Conservation (phyloP, 2,329 filamentous ascomycete species). For the Lachnellula hyalina region DNA sequence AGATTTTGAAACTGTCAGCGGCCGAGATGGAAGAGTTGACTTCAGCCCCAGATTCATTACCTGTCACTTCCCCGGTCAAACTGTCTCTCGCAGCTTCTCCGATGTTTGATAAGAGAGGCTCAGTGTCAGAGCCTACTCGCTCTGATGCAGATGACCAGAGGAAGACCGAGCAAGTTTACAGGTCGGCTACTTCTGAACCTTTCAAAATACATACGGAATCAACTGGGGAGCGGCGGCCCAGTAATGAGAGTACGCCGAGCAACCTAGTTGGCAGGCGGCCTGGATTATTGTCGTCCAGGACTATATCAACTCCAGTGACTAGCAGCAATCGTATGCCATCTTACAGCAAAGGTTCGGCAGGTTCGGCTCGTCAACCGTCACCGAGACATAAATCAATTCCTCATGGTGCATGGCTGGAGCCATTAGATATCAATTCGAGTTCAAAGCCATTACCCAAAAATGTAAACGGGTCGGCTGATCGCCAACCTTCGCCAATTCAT, state of each 20-base stretch:
- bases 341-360: constrained; percentile 19
- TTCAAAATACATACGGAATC: constrained; percentile 6
- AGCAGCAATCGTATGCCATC: constrained; percentile 17
- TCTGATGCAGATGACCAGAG: constrained; percentile 14
- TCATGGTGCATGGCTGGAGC: constrained; percentile 22
- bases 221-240: constrained; percentile 14
- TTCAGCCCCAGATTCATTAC: constrained; percentile 52
- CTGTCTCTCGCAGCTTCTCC: constrained; percentile 31
- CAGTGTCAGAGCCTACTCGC: constrained; percentile 14
- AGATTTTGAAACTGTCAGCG: constrained; percentile 50
- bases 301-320: constrained; percentile 21
- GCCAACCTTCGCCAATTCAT: constrained; percentile 36
- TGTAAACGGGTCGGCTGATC: constrained; percentile 8
- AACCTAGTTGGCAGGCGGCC: constrained; percentile 19
- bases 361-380: constrained; percentile 18
- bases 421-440: constrained; percentile 22
- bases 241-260: constrained; percentile 10
- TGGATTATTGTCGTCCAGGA: constrained; percentile 21
- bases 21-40: constrained; percentile 55
- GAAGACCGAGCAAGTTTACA: constrained; percentile 7
- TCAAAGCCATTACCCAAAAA: constrained; percentile 8
- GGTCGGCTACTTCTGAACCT: constrained; percentile 11
- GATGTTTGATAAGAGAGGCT: constrained; percentile 14
- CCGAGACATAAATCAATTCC: constrained; percentile 24
- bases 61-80: constrained; percentile 42